Base-by-base conservation (phyloP, 2,329 filamentous ascomycete genomes). In the Onygenales sp. region DNA sequence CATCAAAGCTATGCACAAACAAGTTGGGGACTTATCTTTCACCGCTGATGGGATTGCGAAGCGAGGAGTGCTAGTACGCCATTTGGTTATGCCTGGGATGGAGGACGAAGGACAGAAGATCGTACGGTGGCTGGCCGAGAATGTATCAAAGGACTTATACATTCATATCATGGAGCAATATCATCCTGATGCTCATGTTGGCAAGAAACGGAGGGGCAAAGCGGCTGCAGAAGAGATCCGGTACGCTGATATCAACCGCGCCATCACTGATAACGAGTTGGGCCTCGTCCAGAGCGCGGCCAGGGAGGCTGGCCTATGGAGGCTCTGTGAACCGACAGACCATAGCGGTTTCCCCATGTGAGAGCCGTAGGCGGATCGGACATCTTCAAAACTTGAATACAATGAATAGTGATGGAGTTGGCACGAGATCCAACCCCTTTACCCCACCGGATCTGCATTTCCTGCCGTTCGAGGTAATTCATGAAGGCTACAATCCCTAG, bases 101-200 rank as follows among this genome's bases (percentile, higher is more conserved):
- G 85, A 87, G 63, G 80, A 80, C 14, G 88, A 93, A 68, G 85
- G 85, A 0, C 76, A 77, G 49, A 74, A 82, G 57, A 93, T 94
- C 55, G 85, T 94, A 75, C 76, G 73, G 56, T 94, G 87, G 77
- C 73, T 94, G 13, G 88, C 87, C 0, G 74, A 79, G 32, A 80
- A 89, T 51, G 77, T 94, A 2, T 88, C 85, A 3, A 77, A 74
- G 52, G 87, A 93, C 66, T 76, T 86, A 43, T 92, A 91, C 68
- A 80, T 93, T 55, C 85, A 94, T 65, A 84, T 94, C 59, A 93
- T 93, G 88, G 88, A 94, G 69, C 88, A 94, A 69, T 93, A 93
- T 63, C 83, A 83, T 57, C 88, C 88, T 0, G 81, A 86, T 58
- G 88, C 87, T 0, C 83, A 94, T 66, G 88, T 94, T 0, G 88